These are phyloP conservation scores for Nemania sp. DNA, from an alignment of 2,329 filamentous ascomycete species.

Conservation along the genomic window DNA sequence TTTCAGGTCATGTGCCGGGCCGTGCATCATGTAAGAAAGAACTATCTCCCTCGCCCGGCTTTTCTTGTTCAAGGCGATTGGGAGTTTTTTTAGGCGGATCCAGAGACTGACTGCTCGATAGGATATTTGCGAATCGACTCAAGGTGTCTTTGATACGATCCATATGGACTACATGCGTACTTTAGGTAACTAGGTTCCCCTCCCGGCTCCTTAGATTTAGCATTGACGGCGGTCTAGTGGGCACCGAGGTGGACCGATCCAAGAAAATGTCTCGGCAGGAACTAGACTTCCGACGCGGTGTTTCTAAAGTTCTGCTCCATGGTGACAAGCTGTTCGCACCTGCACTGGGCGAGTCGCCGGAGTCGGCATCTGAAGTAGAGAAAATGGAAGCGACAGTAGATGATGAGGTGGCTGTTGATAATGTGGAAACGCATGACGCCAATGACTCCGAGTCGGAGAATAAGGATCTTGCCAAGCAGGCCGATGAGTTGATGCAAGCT, in stretches of 20 bases:
- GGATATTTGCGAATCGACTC: conserved; percentile 20
- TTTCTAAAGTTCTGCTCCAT: conserved; percentile 16
- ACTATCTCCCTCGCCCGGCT: neutral
- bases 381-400: neutral
- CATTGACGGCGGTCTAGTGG: conserved; percentile 30
- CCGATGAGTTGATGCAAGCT: conserved; percentile 24
- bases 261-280: conserved; percentile 19
- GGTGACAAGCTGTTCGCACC: conserved; percentile 29
- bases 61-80: neutral
- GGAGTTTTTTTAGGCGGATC: too few relatives aligned
- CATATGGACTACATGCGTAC: conserved; percentile 32
- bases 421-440: neutral
- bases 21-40: conserved; percentile 23
- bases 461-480: neutral
- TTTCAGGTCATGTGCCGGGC: conserved; percentile 45
- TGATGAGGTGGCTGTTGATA: neutral
- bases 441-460: neutral
- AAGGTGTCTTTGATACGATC: conserved; percentile 22
- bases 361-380: neutral
- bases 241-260: conserved; percentile 17
- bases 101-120: neutral
- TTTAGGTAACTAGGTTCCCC: conserved; percentile 27
- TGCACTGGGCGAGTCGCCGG: conserved; percentile 4
- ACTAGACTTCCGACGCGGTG: conserved; percentile 15
- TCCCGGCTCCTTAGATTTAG: neutral